Conservation (phyloP, 139 green algal genomes). For the Tetradesmus obliquus region DNA sequence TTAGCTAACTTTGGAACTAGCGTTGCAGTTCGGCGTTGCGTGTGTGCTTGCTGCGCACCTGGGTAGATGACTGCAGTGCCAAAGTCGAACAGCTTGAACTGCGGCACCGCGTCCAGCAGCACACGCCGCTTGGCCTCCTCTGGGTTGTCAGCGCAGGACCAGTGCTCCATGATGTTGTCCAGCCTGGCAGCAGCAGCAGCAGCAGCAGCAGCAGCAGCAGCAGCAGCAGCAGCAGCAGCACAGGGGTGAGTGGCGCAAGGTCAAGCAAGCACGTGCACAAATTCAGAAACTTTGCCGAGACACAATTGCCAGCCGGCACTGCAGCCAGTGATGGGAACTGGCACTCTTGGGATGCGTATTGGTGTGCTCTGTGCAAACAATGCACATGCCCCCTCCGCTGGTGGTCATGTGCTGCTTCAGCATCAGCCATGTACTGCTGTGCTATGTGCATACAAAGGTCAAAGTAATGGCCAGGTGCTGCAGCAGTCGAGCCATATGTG, state of each 20-base stretch:
- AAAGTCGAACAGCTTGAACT: conserved; percentile 47
- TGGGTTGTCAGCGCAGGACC: not conserved
- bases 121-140: not conserved
- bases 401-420: no score
- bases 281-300: not conserved
- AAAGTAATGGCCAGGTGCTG: not conserved
- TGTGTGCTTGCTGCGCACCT: not conserved
- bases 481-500: not conserved
- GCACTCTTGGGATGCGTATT: not conserved
- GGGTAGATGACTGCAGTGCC: conserved; percentile 41
- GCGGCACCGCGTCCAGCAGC: conserved; percentile 1
- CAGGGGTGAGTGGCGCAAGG: no score
- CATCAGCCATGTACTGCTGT: no score
- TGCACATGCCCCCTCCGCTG: no score
- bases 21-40: no score
- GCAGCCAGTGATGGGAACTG: no score
- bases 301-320: not conserved
- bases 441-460: no score
- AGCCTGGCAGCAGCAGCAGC: conserved; percentile 25
- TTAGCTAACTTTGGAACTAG: no score
- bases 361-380: not conserved
- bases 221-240: not conserved
- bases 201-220: not conserved
- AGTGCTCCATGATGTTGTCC: conserved; percentile 48
- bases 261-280: not conserved